Evolutionary conservation across 768 basidiomycete species (phyloP), one percentile per base, ranked within the genome.

Genomic region (Lactifluus hygrophoroides): DNA sequence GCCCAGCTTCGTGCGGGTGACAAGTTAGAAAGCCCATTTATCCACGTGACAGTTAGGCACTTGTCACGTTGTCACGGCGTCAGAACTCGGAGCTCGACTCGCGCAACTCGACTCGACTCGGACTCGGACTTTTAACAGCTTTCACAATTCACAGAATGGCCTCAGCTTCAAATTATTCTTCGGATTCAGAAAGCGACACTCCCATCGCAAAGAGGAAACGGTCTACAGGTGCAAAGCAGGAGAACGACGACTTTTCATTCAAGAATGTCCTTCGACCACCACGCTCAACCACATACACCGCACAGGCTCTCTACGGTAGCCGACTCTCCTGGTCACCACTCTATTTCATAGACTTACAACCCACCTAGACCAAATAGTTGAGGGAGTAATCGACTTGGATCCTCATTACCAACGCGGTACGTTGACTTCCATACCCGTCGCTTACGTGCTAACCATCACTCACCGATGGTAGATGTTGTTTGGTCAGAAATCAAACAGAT

Each of bases 401-500:
- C 84, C 84, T 0, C 82, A 84, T 59, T 86, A 86, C 66, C 84
- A 86, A 64, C 73, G 84, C 67, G 80, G 58, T 54, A 8, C 10
- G 84, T 81, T 51, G 38, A 72, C 52, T 34, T 19, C 25, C 4
- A 8, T 42, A 34, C 17, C 17, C 10, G 13, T 17, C 30, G 1
- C 27, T 16, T 23, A 34, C 19, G 38, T 16, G 23, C 52, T 27
- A 21, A 60, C 4, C 28, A 4, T 17, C 32, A 23, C 25, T 21
- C 21, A n/a, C 21, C 32, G 8, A 21, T 19, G 11, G 48, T 59
- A 86, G 85, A 76, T 51, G 73, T 86, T 45, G 85, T 87, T 11
- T 87, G 85, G 86, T 72, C 73, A 7, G 81, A 83, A 42, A 57
- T 68, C 42, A 85, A 86, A 63, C 84, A 86, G 57, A 73, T 74